phyloP scores from a whole-genome alignment of 148 eudicot genomes.

The Rhododendron mucronatum region DNA sequence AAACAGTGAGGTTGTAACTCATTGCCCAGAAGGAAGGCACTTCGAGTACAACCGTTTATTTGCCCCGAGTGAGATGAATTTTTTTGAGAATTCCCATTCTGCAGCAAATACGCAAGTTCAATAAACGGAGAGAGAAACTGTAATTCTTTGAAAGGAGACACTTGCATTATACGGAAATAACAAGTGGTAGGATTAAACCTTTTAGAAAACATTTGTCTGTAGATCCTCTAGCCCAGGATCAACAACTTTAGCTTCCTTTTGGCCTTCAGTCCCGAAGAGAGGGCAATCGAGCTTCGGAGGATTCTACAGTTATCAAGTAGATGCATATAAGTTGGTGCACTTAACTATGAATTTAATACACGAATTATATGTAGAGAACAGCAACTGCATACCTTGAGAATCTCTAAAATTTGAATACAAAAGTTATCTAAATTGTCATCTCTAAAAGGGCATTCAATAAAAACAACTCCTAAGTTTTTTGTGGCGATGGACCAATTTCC shows the following conservation, averaged over 20 bases:
- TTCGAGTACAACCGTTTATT: not conserved
- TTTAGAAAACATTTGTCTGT: constrained; percentile 73
- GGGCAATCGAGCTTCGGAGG: constrained; percentile 74
- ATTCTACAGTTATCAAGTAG: constrained; percentile 31
- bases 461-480: not conserved
- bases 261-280: constrained; percentile 37
- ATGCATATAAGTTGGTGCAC: not conserved
- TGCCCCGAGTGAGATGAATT: not conserved
- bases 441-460: not conserved
- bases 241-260: constrained; percentile 36
- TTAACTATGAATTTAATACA: not conserved
- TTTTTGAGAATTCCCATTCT: not conserved
- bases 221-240: constrained; percentile 73
- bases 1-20: not conserved
- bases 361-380: not conserved
- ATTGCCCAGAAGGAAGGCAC: not conserved
- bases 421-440: not conserved
- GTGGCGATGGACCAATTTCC: not conserved
- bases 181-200: constrained; percentile 5
- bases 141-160: not conserved
- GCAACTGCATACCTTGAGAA: not conserved
- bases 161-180: not conserved
- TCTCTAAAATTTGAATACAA: not conserved
- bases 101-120: not conserved
- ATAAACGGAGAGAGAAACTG: not conserved